A percentile compares a stretch with the other conserved stretches of the same genome.
Conservation (phyloP, 352 stramenopile genomes). For the Globisporangium middletonii region DNA sequence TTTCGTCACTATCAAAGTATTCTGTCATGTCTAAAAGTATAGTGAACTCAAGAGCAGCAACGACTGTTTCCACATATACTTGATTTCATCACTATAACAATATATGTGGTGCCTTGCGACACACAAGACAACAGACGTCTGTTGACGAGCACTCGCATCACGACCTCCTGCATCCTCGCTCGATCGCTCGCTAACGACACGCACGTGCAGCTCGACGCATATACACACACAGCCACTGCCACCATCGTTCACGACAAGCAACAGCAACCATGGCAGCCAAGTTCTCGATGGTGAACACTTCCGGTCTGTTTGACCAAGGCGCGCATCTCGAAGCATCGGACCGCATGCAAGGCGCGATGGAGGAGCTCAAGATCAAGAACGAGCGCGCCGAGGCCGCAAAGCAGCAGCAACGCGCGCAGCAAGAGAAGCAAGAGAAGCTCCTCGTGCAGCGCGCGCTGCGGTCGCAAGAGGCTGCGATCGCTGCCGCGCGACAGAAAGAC, state of each 20-base stretch:
- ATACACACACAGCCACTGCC: not conserved
- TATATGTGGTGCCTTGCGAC: too few species aligned
- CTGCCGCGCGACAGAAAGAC: constrained; percentile 20
- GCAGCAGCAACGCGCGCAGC: constrained; percentile 18
- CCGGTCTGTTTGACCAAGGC: constrained; percentile 61
- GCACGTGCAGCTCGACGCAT: too few species aligned
- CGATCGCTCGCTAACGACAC: too few species aligned
- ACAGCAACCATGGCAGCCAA: constrained; percentile 55
- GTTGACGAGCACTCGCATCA: too few species aligned
- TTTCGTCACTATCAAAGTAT: too few species aligned
- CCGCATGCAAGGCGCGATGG: constrained; percentile 66
- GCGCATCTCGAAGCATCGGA: constrained; percentile 67
- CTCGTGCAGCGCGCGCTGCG: constrained; percentile 18
- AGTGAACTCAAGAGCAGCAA: too few species aligned
- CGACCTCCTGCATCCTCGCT: too few species aligned
- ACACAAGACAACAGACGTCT: too few species aligned
- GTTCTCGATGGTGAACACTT: constrained; percentile 76
- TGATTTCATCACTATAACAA: too few species aligned
- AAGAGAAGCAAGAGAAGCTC: constrained; percentile 22
- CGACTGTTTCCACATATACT: too few species aligned
- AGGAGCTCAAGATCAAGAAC: constrained; percentile 64
- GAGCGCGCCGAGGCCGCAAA: constrained; percentile 16
- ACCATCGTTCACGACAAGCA: not conserved
- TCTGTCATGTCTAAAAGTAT: too few species aligned
- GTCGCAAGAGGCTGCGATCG: constrained; percentile 22